Evolutionary conservation across 2,329 filamentous ascomycete genomes (phyloP), one percentile per base, ranked within the genome.

Genomic region (Sporothrix pseudoabietina): DNA sequence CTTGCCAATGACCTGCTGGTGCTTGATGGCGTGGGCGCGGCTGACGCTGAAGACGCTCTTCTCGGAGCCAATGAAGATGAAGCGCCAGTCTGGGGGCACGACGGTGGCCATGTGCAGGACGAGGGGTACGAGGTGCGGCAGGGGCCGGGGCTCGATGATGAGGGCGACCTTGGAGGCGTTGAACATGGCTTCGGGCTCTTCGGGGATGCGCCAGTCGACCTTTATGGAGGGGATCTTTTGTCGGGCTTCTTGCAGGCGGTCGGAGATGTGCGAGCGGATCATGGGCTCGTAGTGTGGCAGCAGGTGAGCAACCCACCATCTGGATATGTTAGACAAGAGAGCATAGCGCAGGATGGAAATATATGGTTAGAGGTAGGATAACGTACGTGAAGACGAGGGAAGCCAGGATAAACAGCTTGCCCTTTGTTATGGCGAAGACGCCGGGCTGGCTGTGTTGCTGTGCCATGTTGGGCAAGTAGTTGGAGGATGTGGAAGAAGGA

Each of bases 21-120:
- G 82, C 77, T 84, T 83, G 68, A 85, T 83, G 32, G 85, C 83
- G 71, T 82, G 83, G 72, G 83, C 82, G 57, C 84, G 80, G 32
- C 81, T 81, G 10, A 88, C 79, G 75, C 81, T 82, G 59, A 82
- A 79, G 32, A 85, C 82, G 71, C 85, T 87, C 76, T 83, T 79
- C 47, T 83, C 81, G 44, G 85, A 84, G 70, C 86, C 86, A 75
- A 87, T 82, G 77, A 87, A 87, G 75, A 85, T 77, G 78, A 87
- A 87, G 61, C 83, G 84, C 86, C 86, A 88, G 77, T 88, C 86
- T 7, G 84, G 83, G 1, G 86, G 86, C 1, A 87, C 84, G 30
- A 87, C 84, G 3, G 83, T 80, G 47, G 85, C 84, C 83, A 87
- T 86, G 79, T 87, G 85, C 55, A 87, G 79, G 35, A 87, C 81